Conservation (phyloP, 768 basidiomycete species). For the Naganishia friedmannii region DNA sequence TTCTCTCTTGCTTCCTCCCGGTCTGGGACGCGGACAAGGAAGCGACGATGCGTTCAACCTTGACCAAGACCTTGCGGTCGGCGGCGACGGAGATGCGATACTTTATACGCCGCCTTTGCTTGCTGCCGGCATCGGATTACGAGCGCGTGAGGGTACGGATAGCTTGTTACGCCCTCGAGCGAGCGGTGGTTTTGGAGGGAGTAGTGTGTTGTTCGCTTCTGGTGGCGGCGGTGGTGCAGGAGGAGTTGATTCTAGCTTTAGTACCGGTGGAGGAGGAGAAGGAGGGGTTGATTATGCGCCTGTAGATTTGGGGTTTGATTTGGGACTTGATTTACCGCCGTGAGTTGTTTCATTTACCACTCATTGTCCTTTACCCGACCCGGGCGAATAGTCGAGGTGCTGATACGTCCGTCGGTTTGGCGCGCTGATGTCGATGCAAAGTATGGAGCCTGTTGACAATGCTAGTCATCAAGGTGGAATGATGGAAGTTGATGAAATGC, state of each 20-base stretch:
- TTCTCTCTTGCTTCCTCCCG: slow-evolving; percentile 3
- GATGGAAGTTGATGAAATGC: slow-evolving; percentile 2
- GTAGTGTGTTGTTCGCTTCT: slow-evolving; percentile 9
- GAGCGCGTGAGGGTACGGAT: not conserved
- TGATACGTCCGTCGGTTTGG: not conserved
- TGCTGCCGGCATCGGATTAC: not conserved
- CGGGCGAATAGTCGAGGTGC: too few relatives aligned
- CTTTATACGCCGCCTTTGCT: not conserved
- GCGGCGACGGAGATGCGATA: not conserved
- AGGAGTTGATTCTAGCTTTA: slow-evolving; percentile 15
- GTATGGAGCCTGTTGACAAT: not conserved
- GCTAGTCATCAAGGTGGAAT: not conserved
- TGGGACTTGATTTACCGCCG: slow-evolving; percentile 16
- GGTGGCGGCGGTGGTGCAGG: not conserved
- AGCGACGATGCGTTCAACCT: not conserved
- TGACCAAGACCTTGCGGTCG: not conserved
- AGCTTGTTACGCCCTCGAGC: not conserved
- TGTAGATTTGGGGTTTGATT: slow-evolving; percentile 18
- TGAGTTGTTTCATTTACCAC: not conserved
- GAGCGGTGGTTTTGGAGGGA: not conserved
- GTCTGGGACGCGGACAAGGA: not conserved
- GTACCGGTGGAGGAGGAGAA: slow-evolving; percentile 6
- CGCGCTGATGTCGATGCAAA: not conserved
- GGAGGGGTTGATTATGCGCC: slow-evolving; percentile 19
- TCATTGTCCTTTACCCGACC: too few relatives aligned